Evolutionary conservation across 139 green algal genomes (phyloP).

Genomic region (Tetradesmus lagerheimii): DNA sequence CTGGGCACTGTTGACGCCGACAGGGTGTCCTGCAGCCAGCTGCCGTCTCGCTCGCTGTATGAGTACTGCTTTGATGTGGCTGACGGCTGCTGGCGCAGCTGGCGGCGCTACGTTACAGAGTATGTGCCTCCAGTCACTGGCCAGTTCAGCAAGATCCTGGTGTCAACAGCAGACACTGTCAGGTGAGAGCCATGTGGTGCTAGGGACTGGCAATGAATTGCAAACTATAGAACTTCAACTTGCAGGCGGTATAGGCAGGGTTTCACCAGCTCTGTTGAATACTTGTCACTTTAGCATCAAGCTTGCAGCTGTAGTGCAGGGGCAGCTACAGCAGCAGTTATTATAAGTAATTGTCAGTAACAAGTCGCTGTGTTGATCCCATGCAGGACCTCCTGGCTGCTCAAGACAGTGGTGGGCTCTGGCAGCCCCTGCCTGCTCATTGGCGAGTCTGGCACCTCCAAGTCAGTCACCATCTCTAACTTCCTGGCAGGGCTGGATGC

Average conservation of each 20-base stretch:
- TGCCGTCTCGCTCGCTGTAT: conserved; percentile 82
- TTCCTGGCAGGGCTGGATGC: conserved; percentile 72
- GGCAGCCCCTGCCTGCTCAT: conserved; percentile 47
- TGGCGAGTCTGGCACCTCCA: conserved; percentile 71
- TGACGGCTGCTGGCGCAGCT: conserved; percentile 77
- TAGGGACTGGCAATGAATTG: too few relatives aligned
- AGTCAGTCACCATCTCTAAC: conserved; percentile 89
- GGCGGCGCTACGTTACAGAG: conserved; percentile 71
- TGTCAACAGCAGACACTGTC: conserved; percentile 88
- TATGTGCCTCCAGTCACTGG: conserved; percentile 73
- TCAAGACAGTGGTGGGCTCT: conserved; percentile 86
- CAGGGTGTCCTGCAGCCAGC: conserved; percentile 66
- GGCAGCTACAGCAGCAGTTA: neutral
- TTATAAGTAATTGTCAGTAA: neutral
- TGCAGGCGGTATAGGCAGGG: too few relatives aligned
- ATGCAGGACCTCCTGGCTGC: conserved; percentile 78
- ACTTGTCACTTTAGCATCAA: neutral
- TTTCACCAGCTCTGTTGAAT: too few relatives aligned
- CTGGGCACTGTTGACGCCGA: conserved; percentile 69
- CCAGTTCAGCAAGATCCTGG: conserved; percentile 87
- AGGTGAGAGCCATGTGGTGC: conserved; percentile 53
- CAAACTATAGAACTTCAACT: too few relatives aligned
- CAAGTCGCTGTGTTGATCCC: neutral
- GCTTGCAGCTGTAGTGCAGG: too few relatives aligned
- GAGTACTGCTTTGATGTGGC: conserved; percentile 87